Percentiles rank a stretch among this genome's conserved stretches.
Evolutionary conservation across 2,329 filamentous ascomycete genomes (phyloP).

Genomic region (Dendryphion nanum): DNA sequence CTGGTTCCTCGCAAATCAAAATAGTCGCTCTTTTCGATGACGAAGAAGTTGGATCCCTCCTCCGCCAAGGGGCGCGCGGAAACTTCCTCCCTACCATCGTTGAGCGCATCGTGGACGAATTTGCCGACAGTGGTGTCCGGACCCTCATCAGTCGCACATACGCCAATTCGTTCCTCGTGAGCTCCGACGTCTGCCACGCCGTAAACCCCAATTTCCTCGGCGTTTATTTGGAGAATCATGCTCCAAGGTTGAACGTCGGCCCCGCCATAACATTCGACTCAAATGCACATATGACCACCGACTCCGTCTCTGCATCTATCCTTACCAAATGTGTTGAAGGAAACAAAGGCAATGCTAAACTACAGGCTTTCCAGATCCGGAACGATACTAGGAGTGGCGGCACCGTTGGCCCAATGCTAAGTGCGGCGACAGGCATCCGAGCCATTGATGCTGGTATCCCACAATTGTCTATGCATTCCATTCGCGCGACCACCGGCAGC

Average conservation of each 20-base stretch:
- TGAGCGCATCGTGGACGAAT: slow-evolving; percentile 75
- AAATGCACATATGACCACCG: slow-evolving; percentile 96
- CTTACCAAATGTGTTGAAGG: slow-evolving; percentile 76
- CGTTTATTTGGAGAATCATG: slow-evolving; percentile 80
- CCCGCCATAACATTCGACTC: slow-evolving; percentile 76
- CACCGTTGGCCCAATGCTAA: slow-evolving; percentile 92
- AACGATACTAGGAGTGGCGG: slow-evolving; percentile 89
- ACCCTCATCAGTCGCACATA: slow-evolving; percentile 75
- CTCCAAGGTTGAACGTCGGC: slow-evolving; percentile 85
- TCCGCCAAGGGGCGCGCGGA: slow-evolving; percentile 83
- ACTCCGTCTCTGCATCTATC: slow-evolving; percentile 79
- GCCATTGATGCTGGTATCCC: slow-evolving; percentile 86
- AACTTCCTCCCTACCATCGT: slow-evolving; percentile 84
- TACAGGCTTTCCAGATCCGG: slow-evolving; percentile 91
- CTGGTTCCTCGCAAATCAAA: slow-evolving; percentile 71
- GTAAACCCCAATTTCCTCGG: slow-evolving; percentile 91
- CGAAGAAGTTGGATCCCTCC: slow-evolving; percentile 89
- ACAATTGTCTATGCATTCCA: slow-evolving; percentile 91
- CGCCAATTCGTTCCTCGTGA: slow-evolving; percentile 88
- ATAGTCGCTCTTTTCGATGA: slow-evolving; percentile 94
- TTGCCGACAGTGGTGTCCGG: slow-evolving; percentile 48
- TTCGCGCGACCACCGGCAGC: slow-evolving; percentile 82
- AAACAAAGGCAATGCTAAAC: slow-evolving; percentile 53
- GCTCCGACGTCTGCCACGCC: slow-evolving; percentile 89
- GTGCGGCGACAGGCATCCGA: slow-evolving; percentile 74